phyloP scores from a whole-genome alignment of 176 grass and related monocot species.

The Dactylis glomerata region DNA sequence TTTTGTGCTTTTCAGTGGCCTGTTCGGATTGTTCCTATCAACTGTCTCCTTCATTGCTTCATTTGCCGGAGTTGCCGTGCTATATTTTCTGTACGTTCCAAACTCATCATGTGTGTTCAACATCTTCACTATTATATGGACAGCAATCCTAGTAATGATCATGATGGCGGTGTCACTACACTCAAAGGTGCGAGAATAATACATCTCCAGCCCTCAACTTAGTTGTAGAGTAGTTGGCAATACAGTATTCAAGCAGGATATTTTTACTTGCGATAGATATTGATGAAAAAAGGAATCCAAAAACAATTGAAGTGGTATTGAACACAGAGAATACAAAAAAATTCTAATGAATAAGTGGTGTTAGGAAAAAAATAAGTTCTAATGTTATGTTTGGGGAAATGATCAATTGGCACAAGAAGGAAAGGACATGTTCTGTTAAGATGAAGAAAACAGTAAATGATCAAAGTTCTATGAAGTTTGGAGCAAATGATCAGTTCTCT shows the following conservation, averaged over 20 bases:
- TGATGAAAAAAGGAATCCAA: not conserved
- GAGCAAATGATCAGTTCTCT: not conserved
- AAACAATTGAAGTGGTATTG: not conserved
- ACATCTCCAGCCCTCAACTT: not conserved
- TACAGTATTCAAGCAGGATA: not conserved
- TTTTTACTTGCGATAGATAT: not conserved
- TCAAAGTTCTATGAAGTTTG: not conserved
- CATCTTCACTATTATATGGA: conserved; percentile 87
- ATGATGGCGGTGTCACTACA: conserved; percentile 89
- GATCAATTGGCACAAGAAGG: not conserved
- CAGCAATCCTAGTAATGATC: conserved; percentile 55
- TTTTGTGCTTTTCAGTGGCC: conserved; percentile 46
- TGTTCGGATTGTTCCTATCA: conserved; percentile 76
- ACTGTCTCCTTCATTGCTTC: conserved; percentile 76
- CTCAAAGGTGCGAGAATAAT: conserved; percentile 60
- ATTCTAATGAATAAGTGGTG: not conserved
- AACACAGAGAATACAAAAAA: not conserved
- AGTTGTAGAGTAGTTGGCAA: not conserved
- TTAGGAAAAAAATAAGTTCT: not conserved
- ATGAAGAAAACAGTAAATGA: not conserved
- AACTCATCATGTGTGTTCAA: conserved; percentile 68
- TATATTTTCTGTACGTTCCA: conserved; percentile 61
- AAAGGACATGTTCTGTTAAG: not conserved
- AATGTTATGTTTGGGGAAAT: not conserved
- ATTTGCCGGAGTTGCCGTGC: conserved; percentile 54